A percentile compares a stretch with the other conserved stretches of the same genome.
These are phyloP conservation scores for Xanthoconium separans DNA, from an alignment of 1,284 basidiomycete species.

Conservation along the genomic window DNA sequence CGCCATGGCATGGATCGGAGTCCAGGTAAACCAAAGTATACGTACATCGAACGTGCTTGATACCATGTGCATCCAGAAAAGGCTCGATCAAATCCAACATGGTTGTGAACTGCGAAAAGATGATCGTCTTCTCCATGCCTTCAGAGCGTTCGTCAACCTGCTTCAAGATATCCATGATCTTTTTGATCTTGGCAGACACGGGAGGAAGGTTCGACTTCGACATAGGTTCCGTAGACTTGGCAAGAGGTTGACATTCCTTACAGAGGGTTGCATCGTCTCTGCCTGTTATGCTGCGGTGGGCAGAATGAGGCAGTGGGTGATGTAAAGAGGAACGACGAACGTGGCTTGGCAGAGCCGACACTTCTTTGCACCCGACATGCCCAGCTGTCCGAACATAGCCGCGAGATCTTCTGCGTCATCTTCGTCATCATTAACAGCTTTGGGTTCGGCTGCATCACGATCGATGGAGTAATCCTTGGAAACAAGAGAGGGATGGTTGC, in stretches of 20 bases:
- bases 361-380: constrained; percentile 56
- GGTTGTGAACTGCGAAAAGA: constrained; percentile 86
- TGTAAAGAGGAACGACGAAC: constrained; percentile 44
- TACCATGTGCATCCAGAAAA: constrained; percentile 65
- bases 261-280: constrained; percentile 51
- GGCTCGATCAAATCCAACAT: constrained; percentile 89
- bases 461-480: constrained; percentile 73
- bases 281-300: constrained; percentile 37
- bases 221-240: constrained; percentile 38
- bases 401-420: constrained; percentile 68
- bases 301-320: constrained; percentile 3
- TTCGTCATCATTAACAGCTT: constrained; percentile 49
- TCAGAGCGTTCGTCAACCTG: constrained; percentile 65
- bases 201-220: constrained; percentile 46
- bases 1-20: neutral
- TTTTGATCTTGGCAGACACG: constrained; percentile 85
- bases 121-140: constrained; percentile 84
- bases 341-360: constrained; percentile 74
- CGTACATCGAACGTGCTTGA: constrained; percentile 85
- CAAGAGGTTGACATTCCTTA: constrained; percentile 55
- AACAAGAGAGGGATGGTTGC: constrained; percentile 84
- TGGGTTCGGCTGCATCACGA: constrained; percentile 70
- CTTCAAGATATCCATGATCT: constrained; percentile 72
- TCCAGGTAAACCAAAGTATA: constrained; percentile 19
- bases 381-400: constrained; percentile 70